Percentiles rank a stretch among this genome's conserved stretches.
phyloP scores from a whole-genome alignment of 768 basidiomycete species.

The Termitomyces sp. region DNA sequence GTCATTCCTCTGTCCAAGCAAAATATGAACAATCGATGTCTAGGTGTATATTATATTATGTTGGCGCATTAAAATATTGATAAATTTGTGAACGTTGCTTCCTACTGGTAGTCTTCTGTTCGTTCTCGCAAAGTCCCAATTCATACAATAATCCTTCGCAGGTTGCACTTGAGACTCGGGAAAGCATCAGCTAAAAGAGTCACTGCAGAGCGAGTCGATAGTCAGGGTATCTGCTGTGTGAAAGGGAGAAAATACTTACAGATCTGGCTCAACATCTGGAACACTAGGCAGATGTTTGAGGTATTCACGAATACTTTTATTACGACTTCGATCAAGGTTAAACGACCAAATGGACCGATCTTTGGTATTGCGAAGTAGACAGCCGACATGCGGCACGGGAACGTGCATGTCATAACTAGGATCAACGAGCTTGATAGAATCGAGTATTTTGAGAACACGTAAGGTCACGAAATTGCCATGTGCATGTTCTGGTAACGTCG shows the following conservation, averaged over 20 bases:
- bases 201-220: background rate
- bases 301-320: too few species aligned
- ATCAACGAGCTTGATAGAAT: conserved; percentile 6
- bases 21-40: too few species aligned
- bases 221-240: background rate
- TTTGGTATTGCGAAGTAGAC: background rate
- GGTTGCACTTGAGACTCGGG: too few species aligned
- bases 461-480: conserved; percentile 24
- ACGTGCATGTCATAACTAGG: conserved; percentile 3
- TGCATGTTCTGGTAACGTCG: conserved; percentile 17
- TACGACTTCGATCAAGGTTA: background rate
- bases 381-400: background rate
- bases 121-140: too few species aligned
- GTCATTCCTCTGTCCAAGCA: too few species aligned
- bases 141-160: too few species aligned
- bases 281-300: background rate
- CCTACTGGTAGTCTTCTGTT: too few species aligned
- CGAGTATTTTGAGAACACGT: conserved; percentile 19
- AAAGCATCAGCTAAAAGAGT: too few species aligned
- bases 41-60: too few species aligned
- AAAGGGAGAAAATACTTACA: background rate
- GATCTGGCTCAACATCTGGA: background rate
- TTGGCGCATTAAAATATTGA: too few species aligned
- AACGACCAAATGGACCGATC: background rate
- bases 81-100: too few species aligned